A percentile compares a stretch with the other conserved stretches of the same genome.
These are phyloP conservation scores for Saccharomycopsis crataegensis DNA, from an alignment of 1,139 yeast genomes.

Conservation along the genomic window DNA sequence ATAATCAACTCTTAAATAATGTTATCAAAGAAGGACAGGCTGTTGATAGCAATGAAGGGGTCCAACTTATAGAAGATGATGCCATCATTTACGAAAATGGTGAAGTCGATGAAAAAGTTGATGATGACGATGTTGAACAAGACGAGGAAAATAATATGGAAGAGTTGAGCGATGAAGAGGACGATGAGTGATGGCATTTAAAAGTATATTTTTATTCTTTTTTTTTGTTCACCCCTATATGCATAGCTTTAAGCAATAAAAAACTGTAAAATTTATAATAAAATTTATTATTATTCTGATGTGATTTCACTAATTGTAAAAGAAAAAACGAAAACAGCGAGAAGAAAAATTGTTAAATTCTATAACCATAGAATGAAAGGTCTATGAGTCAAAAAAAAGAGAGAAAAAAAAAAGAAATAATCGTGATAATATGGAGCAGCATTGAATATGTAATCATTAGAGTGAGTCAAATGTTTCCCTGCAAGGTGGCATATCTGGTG, in stretches of 20 bases:
- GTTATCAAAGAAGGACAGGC: conserved; percentile 20
- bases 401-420: neutral
- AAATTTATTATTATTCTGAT: too few relatives aligned
- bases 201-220: neutral
- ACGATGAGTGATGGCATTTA: neutral
- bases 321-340: neutral
- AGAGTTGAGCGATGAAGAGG: conserved; percentile 1
- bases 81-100: conserved; percentile 41
- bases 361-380: neutral
- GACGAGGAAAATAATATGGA: conserved; percentile 21
- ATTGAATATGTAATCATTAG: neutral
- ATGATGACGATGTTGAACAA: conserved; percentile 22
- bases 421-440: too few relatives aligned
- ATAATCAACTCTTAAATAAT: conserved; percentile 5
- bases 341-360: neutral
- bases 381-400: neutral
- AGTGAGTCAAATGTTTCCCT: conserved; percentile 38
- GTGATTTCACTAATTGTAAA: neutral
- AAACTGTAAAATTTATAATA: too few relatives aligned
- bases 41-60: conserved; percentile 29
- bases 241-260: neutral
- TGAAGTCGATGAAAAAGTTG: conserved; percentile 44
- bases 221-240: neutral
- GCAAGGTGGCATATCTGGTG: conserved; percentile 63
- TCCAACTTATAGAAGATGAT: conserved; percentile 29